Conservation (phyloP, 2,329 filamentous ascomycete genomes). For the Emericellopsis atlantica region DNA sequence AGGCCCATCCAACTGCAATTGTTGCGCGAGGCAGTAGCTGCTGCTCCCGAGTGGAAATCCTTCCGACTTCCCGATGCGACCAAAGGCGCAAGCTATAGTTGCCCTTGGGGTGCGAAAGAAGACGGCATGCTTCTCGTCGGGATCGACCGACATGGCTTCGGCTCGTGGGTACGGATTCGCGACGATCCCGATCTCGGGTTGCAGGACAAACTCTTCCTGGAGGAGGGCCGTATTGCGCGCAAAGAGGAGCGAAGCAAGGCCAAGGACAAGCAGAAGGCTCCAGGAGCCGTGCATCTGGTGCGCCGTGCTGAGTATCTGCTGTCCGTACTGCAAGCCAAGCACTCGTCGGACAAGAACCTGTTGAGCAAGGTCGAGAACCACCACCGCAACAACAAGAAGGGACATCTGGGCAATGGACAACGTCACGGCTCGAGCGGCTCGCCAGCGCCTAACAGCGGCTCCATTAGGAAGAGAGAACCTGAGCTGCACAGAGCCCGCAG, state of each 20-base stretch:
- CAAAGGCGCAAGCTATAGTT: constrained; percentile 84
- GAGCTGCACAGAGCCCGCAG: constrained; percentile 17
- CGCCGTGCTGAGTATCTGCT: constrained; percentile 89
- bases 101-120: constrained; percentile 82
- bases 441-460: constrained; percentile 41
- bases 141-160: constrained; percentile 87
- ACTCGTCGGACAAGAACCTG: constrained; percentile 62
- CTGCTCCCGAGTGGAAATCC: constrained; percentile 55
- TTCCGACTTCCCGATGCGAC: constrained; percentile 87
- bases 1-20: constrained; percentile 81
- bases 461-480: too few species aligned
- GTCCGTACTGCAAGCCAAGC: constrained; percentile 81
- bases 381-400: constrained; percentile 86
- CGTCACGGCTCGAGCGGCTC: constrained; percentile 58
- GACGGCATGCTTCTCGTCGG: constrained; percentile 96
- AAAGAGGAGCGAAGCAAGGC: constrained; percentile 81
- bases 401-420: constrained; percentile 41
- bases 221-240: constrained; percentile 96
- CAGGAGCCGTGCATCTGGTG: constrained; percentile 93
- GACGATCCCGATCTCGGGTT: constrained; percentile 82
- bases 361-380: constrained; percentile 82
- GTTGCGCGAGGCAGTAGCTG: constrained; percentile 60
- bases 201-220: constrained; percentile 84
- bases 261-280: constrained; percentile 74
- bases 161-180: constrained; percentile 87